phyloP scores from a whole-genome alignment of 257 asterid genomes.

The Anisodus acutangulus region DNA sequence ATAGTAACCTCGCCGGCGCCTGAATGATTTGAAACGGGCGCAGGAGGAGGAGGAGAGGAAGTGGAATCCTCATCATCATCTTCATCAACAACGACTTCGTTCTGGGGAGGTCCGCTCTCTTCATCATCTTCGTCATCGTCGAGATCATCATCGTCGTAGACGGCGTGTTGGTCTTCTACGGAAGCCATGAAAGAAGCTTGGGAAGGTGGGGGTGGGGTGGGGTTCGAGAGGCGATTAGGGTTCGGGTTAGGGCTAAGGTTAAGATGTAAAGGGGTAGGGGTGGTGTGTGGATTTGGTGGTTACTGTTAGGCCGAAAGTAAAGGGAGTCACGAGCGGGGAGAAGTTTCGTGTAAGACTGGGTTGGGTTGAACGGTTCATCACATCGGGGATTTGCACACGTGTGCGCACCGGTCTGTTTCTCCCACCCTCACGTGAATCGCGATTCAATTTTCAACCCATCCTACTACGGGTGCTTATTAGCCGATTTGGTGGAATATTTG shows the following conservation, averaged over 20 bases:
- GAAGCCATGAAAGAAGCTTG: constrained; percentile 36
- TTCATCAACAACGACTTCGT: constrained; percentile 5
- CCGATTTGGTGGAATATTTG: too few relatives aligned
- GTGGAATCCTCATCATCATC: constrained; percentile 57
- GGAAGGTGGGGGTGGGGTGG: background rate
- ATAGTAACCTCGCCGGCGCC: constrained; percentile 56
- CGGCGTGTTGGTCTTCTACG: constrained; percentile 26
- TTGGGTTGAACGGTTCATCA: constrained; percentile 31
- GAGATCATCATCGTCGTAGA: constrained; percentile 30
- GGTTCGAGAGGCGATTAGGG: background rate
- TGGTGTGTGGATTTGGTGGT: background rate
- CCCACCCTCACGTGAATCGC: background rate
- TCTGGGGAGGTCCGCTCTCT: too few relatives aligned
- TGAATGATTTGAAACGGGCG: background rate
- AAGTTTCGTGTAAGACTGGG: constrained; percentile 29
- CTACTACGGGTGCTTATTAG: too few relatives aligned
- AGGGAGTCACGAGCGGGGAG: constrained; percentile 19
- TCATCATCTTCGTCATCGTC: background rate
- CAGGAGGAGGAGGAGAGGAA: constrained; percentile 51
- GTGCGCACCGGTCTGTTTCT: background rate
- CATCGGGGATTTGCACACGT: background rate
- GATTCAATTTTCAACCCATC: background rate
- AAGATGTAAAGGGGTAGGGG: background rate
- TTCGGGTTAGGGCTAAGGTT: background rate
- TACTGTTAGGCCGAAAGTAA: constrained; percentile 17